Conservation (phyloP, 106 monocot species). For the Phalaenopsis equestris region DNA sequence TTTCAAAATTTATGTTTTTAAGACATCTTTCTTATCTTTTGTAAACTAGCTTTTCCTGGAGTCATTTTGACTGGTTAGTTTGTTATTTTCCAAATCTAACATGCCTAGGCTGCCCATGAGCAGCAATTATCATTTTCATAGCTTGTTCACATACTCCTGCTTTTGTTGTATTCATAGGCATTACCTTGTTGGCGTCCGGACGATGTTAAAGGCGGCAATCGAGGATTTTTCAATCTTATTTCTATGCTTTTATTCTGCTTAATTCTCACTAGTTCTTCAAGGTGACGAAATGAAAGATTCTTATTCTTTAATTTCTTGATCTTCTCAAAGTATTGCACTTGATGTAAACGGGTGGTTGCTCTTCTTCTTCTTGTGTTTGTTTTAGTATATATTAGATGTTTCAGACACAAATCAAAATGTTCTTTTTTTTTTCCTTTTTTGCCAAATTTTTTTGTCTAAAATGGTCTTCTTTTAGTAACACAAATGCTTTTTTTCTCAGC, state of each 20-base stretch:
- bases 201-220: constrained; percentile 54
- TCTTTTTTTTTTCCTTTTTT: neutral
- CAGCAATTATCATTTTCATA: constrained; percentile 76
- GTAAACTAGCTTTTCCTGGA: neutral
- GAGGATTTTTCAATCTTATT: neutral
- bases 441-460: neutral
- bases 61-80: neutral
- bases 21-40: neutral
- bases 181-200: constrained; percentile 91
- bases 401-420: neutral
- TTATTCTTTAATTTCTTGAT: constrained; percentile 26
- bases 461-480: neutral
- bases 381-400: neutral
- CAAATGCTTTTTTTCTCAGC: neutral
- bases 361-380: neutral
- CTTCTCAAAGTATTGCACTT: constrained; percentile 28
- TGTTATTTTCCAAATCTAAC: constrained; percentile 54
- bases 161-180: constrained; percentile 87
- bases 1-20: neutral
- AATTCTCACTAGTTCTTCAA: constrained; percentile 16
- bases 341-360: constrained; percentile 50
- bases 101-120: constrained; percentile 79
- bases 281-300: constrained; percentile 42
- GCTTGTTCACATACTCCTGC: constrained; percentile 93
- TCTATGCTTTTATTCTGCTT: neutral